Base-by-base conservation (phyloP, 257 asterid species). In the Eustoma russellianum region DNA sequence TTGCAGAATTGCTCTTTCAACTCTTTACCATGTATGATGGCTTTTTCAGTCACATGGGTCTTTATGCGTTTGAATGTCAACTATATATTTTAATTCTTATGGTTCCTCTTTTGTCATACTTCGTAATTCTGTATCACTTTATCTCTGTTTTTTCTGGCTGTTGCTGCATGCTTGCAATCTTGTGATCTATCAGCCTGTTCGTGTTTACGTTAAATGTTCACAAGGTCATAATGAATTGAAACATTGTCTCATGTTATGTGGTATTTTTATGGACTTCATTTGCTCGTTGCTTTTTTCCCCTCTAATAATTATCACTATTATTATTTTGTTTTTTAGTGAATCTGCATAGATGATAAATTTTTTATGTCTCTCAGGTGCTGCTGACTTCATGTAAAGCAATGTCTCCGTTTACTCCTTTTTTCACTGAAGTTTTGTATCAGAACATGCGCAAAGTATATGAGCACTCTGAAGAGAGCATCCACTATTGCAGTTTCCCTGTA, bases 321-420 rank as follows among this genome's bases (percentile, higher is more conserved):
- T 17, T 33, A 17, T 40, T 14, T 24, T 24, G 3, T 24, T 24
- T 24, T 24, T 24, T 24, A 4, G 30, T 24, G 30, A 24, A 24
- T 24, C 3, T 0, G 30, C 30, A 24, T 24, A 24, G 30, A 10
- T 38, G n/a, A 43, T 34, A 4, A 28, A 33, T 43, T 16, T 28
- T 45, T 64, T 43, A 59, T 30, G 17, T 44, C 9, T 41, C 14
- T 24, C 43, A 75, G 81, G 81, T 92, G 63, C 88, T 92, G 65
- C 71, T 88, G 46, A 81, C 97, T 17, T 82, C 99, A 48, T 92
- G 99, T 58, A 92, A 92, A 74, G 85, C 85, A 16, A 92, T 92
- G 99, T 94, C 99, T 56, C 95, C 99, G 13, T 83, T 92, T 72
- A 92, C 99, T 9, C 99, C 99, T 6, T 92, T 88, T 71, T 88